Evolutionary conservation across 108 stramenopile species (phyloP), one percentile per base, ranked within the genome.

Genomic region (Thalassiosira profunda): DNA sequence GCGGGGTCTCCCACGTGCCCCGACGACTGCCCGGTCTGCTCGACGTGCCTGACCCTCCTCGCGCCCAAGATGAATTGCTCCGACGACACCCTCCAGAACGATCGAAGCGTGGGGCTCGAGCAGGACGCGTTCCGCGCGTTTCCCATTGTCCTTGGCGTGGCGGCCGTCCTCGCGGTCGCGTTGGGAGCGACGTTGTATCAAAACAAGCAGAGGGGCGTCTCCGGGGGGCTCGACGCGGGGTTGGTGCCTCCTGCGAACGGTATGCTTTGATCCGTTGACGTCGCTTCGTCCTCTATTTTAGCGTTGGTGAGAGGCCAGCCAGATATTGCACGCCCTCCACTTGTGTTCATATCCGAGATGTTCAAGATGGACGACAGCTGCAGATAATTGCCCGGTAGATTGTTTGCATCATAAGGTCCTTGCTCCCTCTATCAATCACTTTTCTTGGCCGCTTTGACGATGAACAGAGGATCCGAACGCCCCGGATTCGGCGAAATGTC

Each of bases 401-500:
- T 44, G 17, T 44, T 17, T 17, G 3, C 1, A 44, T 20, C 43
- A 3, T 3, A 21, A 3, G 33, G 53, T 3, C 53, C 17, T 3
- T 54, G 30, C 3, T 35, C 1, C 18, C n/a, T 33, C 17, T 48
- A 41, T 26, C 43, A 40, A 4, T 23, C 56, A 25, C 52, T 56
- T 62, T 90, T 94, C 44, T 76, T 82, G 3, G 55, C 57, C 12
- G 87, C 96, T 57, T 86, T 86, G 20, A 98, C 94, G 66, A 98
- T 92, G 79, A 88, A 98, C 64, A 98, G 61, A 10, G 97, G 97
- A 79, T 98, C 97, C 21, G 76, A 80, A 46, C 87, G 64, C 12
- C 96, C 95, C 10, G 96, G 98, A 66, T 96, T 94, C 9, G 98
- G 98, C 21, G 88, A 90, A 20, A 96, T 93, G 60, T 98, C 98